Evolutionary conservation across 345 rosid genomes (phyloP).

Genomic region (Lagerstroemia speciosa): DNA sequence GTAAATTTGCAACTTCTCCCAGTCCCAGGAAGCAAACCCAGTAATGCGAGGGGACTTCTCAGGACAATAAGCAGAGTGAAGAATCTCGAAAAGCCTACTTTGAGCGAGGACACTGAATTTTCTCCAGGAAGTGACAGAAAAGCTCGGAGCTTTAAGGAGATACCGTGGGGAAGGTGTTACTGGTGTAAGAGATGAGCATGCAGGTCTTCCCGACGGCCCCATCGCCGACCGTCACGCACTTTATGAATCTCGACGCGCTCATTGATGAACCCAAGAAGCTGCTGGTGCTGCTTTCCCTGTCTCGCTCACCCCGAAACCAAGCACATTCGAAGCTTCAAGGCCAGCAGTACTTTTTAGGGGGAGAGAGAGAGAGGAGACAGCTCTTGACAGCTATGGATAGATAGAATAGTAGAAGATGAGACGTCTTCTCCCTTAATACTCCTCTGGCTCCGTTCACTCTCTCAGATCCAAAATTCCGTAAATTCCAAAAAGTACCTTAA

Average conservation of each 20-base stretch:
- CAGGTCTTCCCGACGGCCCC: conserved; percentile 82
- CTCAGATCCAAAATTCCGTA: not conserved
- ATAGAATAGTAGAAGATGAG: not conserved
- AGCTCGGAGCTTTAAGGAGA: not conserved
- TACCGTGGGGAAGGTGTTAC: conserved; percentile 71
- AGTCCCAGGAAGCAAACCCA: not conserved
- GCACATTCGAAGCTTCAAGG: not conserved
- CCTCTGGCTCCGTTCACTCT: not conserved
- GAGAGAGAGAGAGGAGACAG: conserved; percentile 2
- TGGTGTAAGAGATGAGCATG: conserved; percentile 67
- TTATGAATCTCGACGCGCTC: conserved; percentile 68
- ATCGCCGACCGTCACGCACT: conserved; percentile 73
- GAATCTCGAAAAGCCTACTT: not conserved
- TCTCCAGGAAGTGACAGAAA: not conserved
- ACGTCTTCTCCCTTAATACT: not conserved
- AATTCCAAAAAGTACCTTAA: conserved; percentile 1
- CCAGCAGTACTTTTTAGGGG: not conserved
- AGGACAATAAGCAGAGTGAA: not conserved
- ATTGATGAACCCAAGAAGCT: conserved; percentile 11
- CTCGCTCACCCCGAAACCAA: not conserved
- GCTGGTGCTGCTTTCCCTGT: not conserved
- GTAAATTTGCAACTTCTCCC: not conserved
- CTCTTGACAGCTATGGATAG: conserved; percentile 6
- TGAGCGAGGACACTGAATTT: not conserved
- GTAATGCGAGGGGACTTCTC: not conserved